Conservation (phyloP, 768 basidiomycete species). For the Royoungia palumana region DNA sequence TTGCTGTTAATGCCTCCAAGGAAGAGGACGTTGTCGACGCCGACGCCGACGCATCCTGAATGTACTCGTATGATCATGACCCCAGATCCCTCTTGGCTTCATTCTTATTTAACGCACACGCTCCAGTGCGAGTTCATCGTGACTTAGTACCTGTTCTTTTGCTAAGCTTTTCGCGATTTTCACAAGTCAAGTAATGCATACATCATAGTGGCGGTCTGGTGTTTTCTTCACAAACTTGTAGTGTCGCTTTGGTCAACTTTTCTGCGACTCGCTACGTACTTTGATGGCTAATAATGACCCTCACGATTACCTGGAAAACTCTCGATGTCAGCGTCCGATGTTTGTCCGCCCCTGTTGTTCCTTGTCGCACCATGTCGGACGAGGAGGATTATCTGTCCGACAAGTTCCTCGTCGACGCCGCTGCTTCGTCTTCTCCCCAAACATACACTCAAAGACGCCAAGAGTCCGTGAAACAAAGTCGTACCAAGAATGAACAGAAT, state of each 20-base stretch:
- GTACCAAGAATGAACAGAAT: conserved; percentile 66
- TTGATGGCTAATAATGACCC: conserved; percentile 29
- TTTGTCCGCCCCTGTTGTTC: conserved; percentile 18
- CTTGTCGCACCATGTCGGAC: conserved; percentile 50
- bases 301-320: neutral
- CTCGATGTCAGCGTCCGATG: conserved; percentile 8
- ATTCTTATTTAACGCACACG: conserved; percentile 26
- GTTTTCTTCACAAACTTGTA: conserved; percentile 35
- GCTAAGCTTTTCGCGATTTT: conserved; percentile 40
- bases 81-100: conserved; percentile 26
- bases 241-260: conserved; percentile 29
- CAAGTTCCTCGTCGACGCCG: conserved; percentile 64
- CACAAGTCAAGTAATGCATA: conserved; percentile 29
- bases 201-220: conserved; percentile 41
- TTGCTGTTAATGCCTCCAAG: conserved; percentile 83
- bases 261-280: conserved; percentile 26
- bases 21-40: conserved; percentile 53
- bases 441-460: conserved; percentile 73
- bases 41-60: conserved; percentile 32
- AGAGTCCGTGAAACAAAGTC: conserved; percentile 55
- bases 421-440: conserved; percentile 38
- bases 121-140: conserved; percentile 24
- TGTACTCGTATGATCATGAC: conserved; percentile 11
- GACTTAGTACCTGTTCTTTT: conserved; percentile 33
- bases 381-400: conserved; percentile 87